A percentile compares a stretch with the other conserved stretches of the same genome.
Evolutionary conservation across 352 stramenopile species (phyloP).

Genomic region (Thalassiosira exigua): DNA sequence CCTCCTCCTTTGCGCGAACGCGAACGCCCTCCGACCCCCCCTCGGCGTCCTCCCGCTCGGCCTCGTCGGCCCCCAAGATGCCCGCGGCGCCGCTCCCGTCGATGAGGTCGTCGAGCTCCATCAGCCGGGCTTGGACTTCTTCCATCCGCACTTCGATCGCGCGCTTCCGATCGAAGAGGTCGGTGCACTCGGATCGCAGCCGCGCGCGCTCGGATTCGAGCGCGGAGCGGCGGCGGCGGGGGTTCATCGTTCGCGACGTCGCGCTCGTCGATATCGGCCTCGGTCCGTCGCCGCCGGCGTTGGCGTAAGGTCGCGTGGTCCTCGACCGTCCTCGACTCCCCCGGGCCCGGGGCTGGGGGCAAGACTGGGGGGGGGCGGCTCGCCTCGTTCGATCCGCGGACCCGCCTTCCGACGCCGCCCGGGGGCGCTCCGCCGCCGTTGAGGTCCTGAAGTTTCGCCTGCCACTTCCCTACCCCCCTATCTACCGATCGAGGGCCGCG

Average conservation of each 20-base stretch:
- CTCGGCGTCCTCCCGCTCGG: neutral
- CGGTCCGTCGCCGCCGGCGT: neutral
- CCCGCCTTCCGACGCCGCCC: too few species aligned
- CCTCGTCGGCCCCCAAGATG: neutral
- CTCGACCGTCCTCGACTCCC: too few species aligned
- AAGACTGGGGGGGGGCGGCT: too few species aligned
- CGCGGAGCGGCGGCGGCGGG: neutral
- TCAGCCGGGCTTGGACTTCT: conserved; percentile 11
- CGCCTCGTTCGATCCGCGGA: too few species aligned
- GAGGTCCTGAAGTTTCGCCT: too few species aligned
- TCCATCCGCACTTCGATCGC: conserved; percentile 21
- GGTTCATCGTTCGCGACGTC: neutral
- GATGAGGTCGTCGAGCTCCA: conserved; percentile 36
- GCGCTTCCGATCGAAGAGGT: conserved; percentile 29
- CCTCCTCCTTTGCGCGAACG: too few species aligned
- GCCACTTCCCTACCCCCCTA: too few species aligned
- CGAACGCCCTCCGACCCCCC: neutral
- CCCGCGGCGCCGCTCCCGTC: conserved; percentile 6
- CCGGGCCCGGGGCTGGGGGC: too few species aligned
- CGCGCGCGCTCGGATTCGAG: conserved; percentile 6
- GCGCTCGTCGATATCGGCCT: neutral
- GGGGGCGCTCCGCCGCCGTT: too few species aligned
- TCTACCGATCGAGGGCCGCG: too few species aligned
- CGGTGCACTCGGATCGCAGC: conserved; percentile 6
- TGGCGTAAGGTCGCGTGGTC: too few species aligned